phyloP scores from a whole-genome alignment of 1,139 yeast species.

The Lodderomyces parapsilosis region DNA sequence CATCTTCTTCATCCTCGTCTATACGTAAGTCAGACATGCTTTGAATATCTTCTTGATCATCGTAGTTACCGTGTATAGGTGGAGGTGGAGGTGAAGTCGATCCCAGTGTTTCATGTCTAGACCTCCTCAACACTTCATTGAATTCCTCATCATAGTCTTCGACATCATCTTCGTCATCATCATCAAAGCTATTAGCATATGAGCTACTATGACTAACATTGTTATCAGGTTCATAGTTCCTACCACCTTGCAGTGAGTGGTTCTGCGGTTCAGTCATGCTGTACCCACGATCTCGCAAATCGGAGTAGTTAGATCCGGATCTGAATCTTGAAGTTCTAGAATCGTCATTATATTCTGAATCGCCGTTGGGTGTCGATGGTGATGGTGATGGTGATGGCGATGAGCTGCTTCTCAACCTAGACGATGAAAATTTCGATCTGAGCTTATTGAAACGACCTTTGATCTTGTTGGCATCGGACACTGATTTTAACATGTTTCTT shows the following conservation, averaged over 20 bases:
- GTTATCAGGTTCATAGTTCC: neutral
- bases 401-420: slow-evolving; percentile 1
- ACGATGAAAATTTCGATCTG: slow-evolving; percentile 16
- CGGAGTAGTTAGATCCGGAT: neutral
- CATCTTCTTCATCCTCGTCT: slow-evolving; percentile 39
- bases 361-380: neutral
- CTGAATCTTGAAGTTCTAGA: neutral
- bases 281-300: neutral
- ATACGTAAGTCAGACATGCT: slow-evolving; percentile 26
- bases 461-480: slow-evolving; percentile 17
- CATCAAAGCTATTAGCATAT: slow-evolving; percentile 14
- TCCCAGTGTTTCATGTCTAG: slow-evolving; percentile 4
- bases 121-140: slow-evolving; percentile 9
- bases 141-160: slow-evolving; percentile 24
- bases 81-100: neutral
- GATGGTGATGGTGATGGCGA: neutral
- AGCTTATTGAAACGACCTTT: slow-evolving; percentile 23
- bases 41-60: slow-evolving; percentile 29
- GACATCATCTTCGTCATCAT: slow-evolving; percentile 14
- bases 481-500: slow-evolving; percentile 10
- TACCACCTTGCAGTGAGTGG: neutral
- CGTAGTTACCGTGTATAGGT: slow-evolving; percentile 8
- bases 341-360: neutral
- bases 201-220: neutral
- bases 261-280: neutral